These are phyloP conservation scores for Rhizopogon vesiculosus DNA, from an alignment of 768 basidiomycete genomes.

Conservation along the genomic window DNA sequence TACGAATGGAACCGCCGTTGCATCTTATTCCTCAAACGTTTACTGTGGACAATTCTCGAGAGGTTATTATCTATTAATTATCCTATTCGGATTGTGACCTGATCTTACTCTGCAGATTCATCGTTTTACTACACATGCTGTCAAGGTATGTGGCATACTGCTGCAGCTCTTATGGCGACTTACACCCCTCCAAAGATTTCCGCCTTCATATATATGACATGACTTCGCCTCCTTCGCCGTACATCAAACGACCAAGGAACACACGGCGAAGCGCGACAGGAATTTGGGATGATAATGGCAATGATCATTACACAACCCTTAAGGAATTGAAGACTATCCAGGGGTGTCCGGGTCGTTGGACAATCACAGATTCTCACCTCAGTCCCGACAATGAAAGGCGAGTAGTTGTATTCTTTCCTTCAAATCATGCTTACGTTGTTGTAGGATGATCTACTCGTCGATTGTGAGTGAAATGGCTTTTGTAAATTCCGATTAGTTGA, in stretches of 20 bases:
- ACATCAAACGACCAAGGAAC: conserved; percentile 10
- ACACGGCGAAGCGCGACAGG: conserved; percentile 10
- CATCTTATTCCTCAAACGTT: conserved; percentile 64
- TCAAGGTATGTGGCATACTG: conserved; percentile 48
- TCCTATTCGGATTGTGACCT: conserved; percentile 4
- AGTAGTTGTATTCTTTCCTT: conserved; percentile 7
- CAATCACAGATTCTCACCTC: conserved; percentile 91
- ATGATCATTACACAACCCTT: conserved; percentile 46
- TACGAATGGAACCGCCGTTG: conserved; percentile 74
- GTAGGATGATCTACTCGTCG: conserved; percentile 88
- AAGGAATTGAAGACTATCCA: conserved; percentile 60
- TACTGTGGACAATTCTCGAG: conserved; percentile 85
- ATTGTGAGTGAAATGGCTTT: conserved; percentile 47
- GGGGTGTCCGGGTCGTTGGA: conserved; percentile 81
- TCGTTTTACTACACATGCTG: conserved; percentile 93
- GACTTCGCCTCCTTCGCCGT: conserved; percentile 39
- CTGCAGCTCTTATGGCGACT: background rate
- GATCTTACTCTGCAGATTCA: conserved; percentile 48
- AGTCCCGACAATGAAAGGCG: conserved; percentile 86
- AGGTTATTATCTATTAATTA: conserved; percentile 33
- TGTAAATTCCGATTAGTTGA: conserved; percentile 3
- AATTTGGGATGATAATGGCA: conserved; percentile 20
- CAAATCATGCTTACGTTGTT: conserved; percentile 3
- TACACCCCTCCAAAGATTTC: conserved; percentile 55
- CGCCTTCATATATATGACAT: conserved; percentile 85